These are phyloP conservation scores for Brassica rapa DNA, from an alignment of 345 rosid species.

Conservation along the genomic window DNA sequence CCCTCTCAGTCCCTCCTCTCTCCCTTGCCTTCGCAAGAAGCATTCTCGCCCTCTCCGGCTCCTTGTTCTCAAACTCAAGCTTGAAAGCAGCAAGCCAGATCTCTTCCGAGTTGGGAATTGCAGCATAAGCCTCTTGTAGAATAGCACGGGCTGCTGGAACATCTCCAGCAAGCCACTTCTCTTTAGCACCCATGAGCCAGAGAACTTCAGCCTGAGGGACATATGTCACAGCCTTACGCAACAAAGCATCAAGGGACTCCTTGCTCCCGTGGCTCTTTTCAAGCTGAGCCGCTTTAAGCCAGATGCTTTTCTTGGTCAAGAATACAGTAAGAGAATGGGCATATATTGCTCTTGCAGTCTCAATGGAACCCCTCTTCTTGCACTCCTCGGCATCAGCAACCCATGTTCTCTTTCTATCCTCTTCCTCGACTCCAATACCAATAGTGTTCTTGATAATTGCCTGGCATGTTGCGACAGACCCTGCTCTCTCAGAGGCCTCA, in stretches of 20 bases:
- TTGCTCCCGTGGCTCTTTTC: slow-evolving; percentile 94
- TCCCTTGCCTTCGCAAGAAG: slow-evolving; percentile 92
- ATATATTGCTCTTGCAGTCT: slow-evolving; percentile 91
- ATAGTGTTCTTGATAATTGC: slow-evolving; percentile 74
- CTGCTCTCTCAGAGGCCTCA: slow-evolving; percentile 86
- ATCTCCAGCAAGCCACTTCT: slow-evolving; percentile 98
- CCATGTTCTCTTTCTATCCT: slow-evolving; percentile 97
- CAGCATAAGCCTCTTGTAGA: slow-evolving; percentile 92
- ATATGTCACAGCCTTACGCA: slow-evolving; percentile 82
- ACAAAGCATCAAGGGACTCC: slow-evolving; percentile 85
- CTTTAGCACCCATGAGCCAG: slow-evolving; percentile 99
- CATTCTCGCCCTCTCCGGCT: slow-evolving; percentile 95
- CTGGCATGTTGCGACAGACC: slow-evolving; percentile 81
- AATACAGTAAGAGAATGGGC: slow-evolving; percentile 82
- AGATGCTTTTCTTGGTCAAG: slow-evolving; percentile 92
- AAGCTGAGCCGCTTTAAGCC: slow-evolving; percentile 93
- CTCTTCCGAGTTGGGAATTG: slow-evolving; percentile 89
- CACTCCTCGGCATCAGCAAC: slow-evolving; percentile 99
- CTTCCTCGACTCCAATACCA: slow-evolving; percentile 91
- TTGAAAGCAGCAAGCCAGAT: slow-evolving; percentile 96
- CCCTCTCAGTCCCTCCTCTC: slow-evolving; percentile 95
- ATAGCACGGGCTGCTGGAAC: slow-evolving; percentile 90
- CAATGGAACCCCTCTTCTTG: slow-evolving; percentile 85
- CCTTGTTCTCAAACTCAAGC: slow-evolving; percentile 96
- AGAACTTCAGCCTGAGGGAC: slow-evolving; percentile 93